A percentile compares a stretch with the other conserved stretches of the same genome.
phyloP scores from a whole-genome alignment of 2,329 filamentous ascomycete genomes.

The Aulographum hederae region DNA sequence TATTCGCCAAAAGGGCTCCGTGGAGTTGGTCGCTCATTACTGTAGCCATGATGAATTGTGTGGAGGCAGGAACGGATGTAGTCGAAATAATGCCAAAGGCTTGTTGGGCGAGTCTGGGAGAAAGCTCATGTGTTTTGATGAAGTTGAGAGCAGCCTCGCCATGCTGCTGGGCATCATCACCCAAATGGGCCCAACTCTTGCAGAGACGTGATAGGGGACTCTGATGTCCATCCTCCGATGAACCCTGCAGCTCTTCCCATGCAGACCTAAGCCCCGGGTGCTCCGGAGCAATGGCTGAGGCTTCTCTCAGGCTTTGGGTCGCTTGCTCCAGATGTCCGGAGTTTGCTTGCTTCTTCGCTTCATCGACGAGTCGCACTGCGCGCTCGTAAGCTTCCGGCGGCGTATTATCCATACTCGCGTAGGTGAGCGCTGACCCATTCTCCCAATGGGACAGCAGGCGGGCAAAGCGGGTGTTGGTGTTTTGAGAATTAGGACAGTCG shows the following conservation, averaged over 20 bases:
- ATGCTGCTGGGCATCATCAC: constrained; percentile 17
- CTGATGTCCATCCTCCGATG: constrained; percentile 18
- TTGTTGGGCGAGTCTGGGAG: constrained; percentile 18
- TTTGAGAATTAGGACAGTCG: too few relatives aligned
- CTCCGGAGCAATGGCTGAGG: constrained; percentile 22
- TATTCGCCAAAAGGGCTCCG: constrained; percentile 16
- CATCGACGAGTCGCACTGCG: not conserved
- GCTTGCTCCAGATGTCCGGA: constrained; percentile 9
- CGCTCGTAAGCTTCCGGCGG: too few relatives aligned
- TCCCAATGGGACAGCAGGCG: too few relatives aligned
- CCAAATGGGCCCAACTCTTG: constrained; percentile 17
- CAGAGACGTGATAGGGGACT: constrained; percentile 16
- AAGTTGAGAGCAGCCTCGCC: constrained; percentile 19
- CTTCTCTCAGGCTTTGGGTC: constrained; percentile 23
- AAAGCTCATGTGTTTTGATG: constrained; percentile 14
- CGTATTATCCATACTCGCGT: too few relatives aligned
- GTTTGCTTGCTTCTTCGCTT: not conserved
- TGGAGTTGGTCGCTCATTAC: constrained; percentile 22
- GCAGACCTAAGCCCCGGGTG: constrained; percentile 21
- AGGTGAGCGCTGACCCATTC: too few relatives aligned
- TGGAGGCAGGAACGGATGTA: too few relatives aligned
- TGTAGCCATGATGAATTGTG: constrained; percentile 19
- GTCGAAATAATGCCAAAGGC: constrained; percentile 23
- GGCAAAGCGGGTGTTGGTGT: too few relatives aligned
- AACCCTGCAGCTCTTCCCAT: constrained; percentile 20